phyloP scores from a whole-genome alignment of 345 rosid species.

The Eucalyptus victrix region DNA sequence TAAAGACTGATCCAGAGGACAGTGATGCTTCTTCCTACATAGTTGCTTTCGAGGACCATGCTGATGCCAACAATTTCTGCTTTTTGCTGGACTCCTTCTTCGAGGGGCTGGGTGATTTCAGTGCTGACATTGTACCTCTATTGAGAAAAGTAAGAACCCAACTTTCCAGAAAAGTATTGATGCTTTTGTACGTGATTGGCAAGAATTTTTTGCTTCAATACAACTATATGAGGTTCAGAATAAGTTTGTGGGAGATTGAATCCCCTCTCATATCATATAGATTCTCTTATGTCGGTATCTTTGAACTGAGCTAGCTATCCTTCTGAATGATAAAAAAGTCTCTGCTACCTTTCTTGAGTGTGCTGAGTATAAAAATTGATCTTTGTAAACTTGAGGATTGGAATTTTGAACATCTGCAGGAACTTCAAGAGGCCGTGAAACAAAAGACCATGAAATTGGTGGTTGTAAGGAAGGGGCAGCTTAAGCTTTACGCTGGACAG shows the following conservation, averaged over 20 bases:
- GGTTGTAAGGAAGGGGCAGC: constrained; percentile 69
- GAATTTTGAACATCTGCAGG: constrained; percentile 23
- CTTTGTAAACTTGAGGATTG: neutral
- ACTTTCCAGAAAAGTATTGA: neutral
- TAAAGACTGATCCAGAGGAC: constrained; percentile 13
- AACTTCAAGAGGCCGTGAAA: constrained; percentile 37
- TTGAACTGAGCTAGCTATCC: neutral
- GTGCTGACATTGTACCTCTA: constrained; percentile 48
- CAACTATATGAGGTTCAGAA: neutral
- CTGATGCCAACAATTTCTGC: constrained; percentile 78
- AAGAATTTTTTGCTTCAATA: neutral
- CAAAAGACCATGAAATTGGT: constrained; percentile 30
- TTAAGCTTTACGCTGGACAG: constrained; percentile 66
- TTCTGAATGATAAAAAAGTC: neutral
- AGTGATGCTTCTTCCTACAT: constrained; percentile 16
- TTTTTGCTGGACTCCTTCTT: constrained; percentile 53
- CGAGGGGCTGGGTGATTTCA: constrained; percentile 59
- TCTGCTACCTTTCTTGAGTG: neutral
- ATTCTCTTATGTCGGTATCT: neutral
- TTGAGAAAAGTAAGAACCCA: constrained; percentile 33
- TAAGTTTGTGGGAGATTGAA: neutral
- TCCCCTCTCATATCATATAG: neutral
- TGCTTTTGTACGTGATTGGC: neutral
- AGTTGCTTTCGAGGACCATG: constrained; percentile 64
- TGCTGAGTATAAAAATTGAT: neutral